Conservation (phyloP, 2,329 filamentous ascomycete species). For the Mycosphaerelloides madeirae region DNA sequence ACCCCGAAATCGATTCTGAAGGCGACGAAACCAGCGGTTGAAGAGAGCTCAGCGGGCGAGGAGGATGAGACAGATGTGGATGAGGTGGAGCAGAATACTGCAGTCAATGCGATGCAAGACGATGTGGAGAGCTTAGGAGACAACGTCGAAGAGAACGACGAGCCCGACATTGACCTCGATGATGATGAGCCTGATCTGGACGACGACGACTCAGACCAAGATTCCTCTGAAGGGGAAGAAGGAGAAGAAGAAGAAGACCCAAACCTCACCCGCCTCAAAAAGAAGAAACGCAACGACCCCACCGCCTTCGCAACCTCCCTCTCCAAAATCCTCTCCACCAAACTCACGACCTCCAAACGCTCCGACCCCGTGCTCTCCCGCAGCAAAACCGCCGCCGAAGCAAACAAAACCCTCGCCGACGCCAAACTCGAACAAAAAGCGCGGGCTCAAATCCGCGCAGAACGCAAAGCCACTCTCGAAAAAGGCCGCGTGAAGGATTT, state of each 20-base stretch:
- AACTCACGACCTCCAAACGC: slow-evolving; percentile 75
- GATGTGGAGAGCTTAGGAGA: slow-evolving; percentile 24
- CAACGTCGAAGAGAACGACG: slow-evolving; percentile 40
- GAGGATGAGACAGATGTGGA: slow-evolving; percentile 11
- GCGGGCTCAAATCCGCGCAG: slow-evolving; percentile 68
- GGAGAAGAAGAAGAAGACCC: slow-evolving; percentile 40
- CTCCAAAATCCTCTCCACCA: slow-evolving; percentile 85
- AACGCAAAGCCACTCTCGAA: slow-evolving; percentile 73
- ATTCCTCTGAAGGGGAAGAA: slow-evolving; percentile 25
- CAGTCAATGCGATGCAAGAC: slow-evolving; percentile 16
- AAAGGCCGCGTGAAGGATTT: slow-evolving; percentile 88
- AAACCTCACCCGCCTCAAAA: slow-evolving; percentile 33
- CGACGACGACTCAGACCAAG: slow-evolving; percentile 15
- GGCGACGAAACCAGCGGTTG: slow-evolving; percentile 7
- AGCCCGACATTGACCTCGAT: slow-evolving; percentile 24
- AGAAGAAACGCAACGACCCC: slow-evolving; percentile 87
- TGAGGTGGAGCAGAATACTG: slow-evolving; percentile 17
- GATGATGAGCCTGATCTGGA: slow-evolving; percentile 23
- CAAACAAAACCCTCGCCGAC: slow-evolving; percentile 68
- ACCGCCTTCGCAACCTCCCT: slow-evolving; percentile 87
- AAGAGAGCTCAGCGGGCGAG: slow-evolving; percentile 9
- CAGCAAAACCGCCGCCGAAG: slow-evolving; percentile 67
- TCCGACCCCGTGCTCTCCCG: slow-evolving; percentile 88
- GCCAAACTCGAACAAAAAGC: slow-evolving; percentile 77
- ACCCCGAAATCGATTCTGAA: slow-evolving; percentile 20